A percentile compares a stretch with the other conserved stretches of the same genome.
Evolutionary conservation across 208 protist species (phyloP).

Genomic region (Balamuthia mandrillaris): DNA sequence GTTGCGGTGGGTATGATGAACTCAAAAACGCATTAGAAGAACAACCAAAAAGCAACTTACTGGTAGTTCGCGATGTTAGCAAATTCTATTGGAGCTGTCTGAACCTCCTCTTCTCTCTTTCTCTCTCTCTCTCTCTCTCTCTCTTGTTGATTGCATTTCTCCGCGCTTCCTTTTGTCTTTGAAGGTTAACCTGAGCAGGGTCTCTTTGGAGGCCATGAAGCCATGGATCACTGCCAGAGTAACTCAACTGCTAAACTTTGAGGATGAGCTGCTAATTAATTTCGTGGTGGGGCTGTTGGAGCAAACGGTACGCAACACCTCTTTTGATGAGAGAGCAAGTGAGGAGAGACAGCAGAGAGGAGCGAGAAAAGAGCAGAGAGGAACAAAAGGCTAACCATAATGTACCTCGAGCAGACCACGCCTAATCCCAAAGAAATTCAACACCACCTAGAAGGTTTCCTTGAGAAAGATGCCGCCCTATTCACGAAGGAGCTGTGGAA

Average conservation of each 20-base stretch:
- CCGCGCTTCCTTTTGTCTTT: neutral
- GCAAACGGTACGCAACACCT: neutral
- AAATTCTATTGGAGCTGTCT: too few species aligned
- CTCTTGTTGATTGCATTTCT: too few species aligned
- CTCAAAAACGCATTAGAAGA: too few species aligned
- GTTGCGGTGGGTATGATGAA: too few species aligned
- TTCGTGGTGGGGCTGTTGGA: neutral
- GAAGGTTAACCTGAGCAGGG: slow-evolving; percentile 54
- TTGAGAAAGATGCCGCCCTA: neutral
- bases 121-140: too few species aligned
- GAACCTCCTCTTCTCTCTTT: too few species aligned
- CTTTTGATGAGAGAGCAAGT: neutral
- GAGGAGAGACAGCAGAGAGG: too few species aligned
- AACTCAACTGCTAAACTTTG: slow-evolving; percentile 37
- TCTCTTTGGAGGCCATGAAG: slow-evolving; percentile 47
- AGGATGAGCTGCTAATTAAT: slow-evolving; percentile 54
- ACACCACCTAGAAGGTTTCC: neutral
- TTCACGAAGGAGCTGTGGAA: neutral
- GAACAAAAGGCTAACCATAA: neutral
- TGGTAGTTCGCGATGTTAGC: too few species aligned
- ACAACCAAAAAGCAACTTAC: too few species aligned
- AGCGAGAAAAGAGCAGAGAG: neutral
- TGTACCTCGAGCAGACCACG: neutral
- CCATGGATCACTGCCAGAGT: slow-evolving; percentile 47
- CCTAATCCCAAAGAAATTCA: neutral